Base-by-base conservation (phyloP, 345 rosid genomes). In the Dipteronia sinensis region DNA sequence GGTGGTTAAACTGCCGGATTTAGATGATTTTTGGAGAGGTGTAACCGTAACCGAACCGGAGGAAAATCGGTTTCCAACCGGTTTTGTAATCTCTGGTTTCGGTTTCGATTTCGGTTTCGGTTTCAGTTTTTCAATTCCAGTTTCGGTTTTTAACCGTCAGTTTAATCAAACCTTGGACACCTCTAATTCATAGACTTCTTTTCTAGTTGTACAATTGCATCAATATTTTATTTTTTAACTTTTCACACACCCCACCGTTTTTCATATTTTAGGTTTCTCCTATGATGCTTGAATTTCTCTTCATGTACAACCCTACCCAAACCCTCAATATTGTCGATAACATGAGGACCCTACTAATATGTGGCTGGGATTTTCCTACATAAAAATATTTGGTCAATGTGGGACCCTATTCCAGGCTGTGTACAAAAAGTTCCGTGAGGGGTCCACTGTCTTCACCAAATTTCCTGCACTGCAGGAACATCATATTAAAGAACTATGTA, bases 391-490 rank as follows among this genome's bases (percentile, higher is more conserved):
- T 22, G 80, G 85, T 81, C 82, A 86, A 79, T 65, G 38, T 69
- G 80, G 88, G 72, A 3, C 75, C 84, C 80, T 7, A 10, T 20
- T 72, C 84, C 90, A 85, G 90, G 73, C 90, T 88, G 89, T 82
- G 25, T 15, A 71, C 84, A 66, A 78, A 78, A 71, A 31, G 73
- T 19, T 31, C 2, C 2, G 25, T 2, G 38, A 38, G 65, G 71
- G 49, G 71, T 78, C 77, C 59, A 0, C 0, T 49, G 22, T 31
- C 81, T 58, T 66, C 82, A 25, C 76, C 81, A 71, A 70, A 77
- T 79, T 83, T 85, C 88, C 85, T 78, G 86, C 85, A 19, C 64
- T 27, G 83, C 85, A 61, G 83, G 82, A 78, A 19, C 82, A 69
- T 53, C 67, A 59, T 20, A 25, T n/a, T 42, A 40, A 29, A 73